Evolutionary conservation across 495 filamentous ascomycete species (phyloP).

Genomic region (Evernia prunastri): DNA sequence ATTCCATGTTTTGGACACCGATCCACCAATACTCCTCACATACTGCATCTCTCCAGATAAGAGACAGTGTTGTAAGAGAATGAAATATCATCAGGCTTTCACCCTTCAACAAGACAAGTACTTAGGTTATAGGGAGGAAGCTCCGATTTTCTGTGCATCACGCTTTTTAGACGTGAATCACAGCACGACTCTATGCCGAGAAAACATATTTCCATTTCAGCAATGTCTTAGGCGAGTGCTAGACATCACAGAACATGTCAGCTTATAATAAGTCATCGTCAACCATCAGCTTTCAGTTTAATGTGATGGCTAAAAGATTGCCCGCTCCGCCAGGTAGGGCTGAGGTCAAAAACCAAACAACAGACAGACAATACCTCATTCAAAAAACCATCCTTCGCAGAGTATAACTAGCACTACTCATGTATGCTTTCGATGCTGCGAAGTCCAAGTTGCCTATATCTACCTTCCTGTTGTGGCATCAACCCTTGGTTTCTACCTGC

Average conservation of each 20-base stretch:
- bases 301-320: neutral
- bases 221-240: neutral
- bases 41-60: conserved; percentile 69
- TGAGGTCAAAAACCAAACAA: too few relatives aligned
- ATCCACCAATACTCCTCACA: conserved; percentile 91
- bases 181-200: neutral
- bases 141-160: neutral
- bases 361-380: neutral
- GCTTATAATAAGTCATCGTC: neutral
- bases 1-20: conserved; percentile 98
- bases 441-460: neutral
- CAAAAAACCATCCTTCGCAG: too few relatives aligned
- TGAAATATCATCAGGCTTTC: neutral
- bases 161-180: neutral
- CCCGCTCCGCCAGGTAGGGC: too few relatives aligned
- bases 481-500: neutral
- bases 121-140: neutral
- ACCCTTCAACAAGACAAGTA: neutral
- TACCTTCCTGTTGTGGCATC: neutral
- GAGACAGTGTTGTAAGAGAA: neutral
- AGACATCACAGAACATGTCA: neutral
- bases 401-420: neutral
- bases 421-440: neutral
- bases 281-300: too few relatives aligned
- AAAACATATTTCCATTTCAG: neutral